Evolutionary conservation across 2,329 filamentous ascomycete genomes (phyloP).

Genomic region (Aspergillus carbonarius): DNA sequence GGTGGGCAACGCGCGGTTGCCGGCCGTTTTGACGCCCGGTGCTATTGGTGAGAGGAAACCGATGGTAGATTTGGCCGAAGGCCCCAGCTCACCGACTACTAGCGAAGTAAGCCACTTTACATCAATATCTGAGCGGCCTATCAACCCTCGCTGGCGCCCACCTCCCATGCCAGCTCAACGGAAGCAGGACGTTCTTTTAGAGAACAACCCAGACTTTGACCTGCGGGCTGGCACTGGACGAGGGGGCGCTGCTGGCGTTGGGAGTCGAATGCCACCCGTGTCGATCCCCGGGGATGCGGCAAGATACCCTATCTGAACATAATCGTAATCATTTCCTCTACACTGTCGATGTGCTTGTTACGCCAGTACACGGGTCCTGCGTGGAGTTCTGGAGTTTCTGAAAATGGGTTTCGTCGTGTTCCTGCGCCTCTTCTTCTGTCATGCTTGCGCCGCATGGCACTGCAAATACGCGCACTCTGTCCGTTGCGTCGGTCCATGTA

Average conservation of each 20-base stretch:
- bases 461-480: constrained; percentile 6
- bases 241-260: constrained; percentile 19
- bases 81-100: constrained; percentile 68
- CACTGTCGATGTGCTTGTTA: neutral
- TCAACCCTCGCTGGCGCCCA: constrained; percentile 81
- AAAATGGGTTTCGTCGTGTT: neutral
- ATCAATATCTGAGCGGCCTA: constrained; percentile 79
- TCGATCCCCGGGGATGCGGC: constrained; percentile 17
- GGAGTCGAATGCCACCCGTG: constrained; percentile 29
- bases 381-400: neutral
- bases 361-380: neutral
- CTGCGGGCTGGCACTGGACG: constrained; percentile 51
- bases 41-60: constrained; percentile 40
- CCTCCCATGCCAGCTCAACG: constrained; percentile 46
- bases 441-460: constrained; percentile 5
- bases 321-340: constrained; percentile 5
- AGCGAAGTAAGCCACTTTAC: constrained; percentile 86
- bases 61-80: constrained; percentile 57
- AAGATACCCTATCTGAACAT: constrained; percentile 27
- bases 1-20: constrained; percentile 28
- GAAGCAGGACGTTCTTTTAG: constrained; percentile 71
- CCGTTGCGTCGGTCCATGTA: neutral
- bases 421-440: neutral
- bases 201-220: constrained; percentile 82
- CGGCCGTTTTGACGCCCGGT: constrained; percentile 41